Evolutionary conservation across 805 yeast genomes (phyloP).

Genomic region (Barnettozyma vustinii): DNA sequence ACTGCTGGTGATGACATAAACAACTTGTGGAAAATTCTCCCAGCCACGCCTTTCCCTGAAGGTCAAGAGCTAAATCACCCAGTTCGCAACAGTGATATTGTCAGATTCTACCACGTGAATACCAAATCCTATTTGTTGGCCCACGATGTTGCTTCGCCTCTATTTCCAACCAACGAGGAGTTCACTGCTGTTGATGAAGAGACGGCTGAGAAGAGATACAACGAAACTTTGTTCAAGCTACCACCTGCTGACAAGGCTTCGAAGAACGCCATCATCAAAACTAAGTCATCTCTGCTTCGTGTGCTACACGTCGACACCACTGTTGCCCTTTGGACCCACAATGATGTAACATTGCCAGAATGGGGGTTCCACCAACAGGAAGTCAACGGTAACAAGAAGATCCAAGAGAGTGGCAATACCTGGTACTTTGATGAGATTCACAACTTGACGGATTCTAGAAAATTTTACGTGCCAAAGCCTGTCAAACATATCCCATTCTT

Average conservation of each 20-base stretch:
- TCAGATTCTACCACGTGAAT: constrained; percentile 75
- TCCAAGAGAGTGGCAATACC: constrained; percentile 56
- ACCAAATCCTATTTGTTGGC: constrained; percentile 79
- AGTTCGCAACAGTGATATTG: constrained; percentile 63
- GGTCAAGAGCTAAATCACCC: constrained; percentile 37
- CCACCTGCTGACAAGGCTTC: constrained; percentile 53
- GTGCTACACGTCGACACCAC: constrained; percentile 79
- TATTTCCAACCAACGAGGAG: constrained; percentile 89
- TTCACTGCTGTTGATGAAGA: constrained; percentile 70
- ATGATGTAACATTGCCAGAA: constrained; percentile 79
- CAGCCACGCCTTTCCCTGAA: constrained; percentile 43
- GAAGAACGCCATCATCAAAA: constrained; percentile 48
- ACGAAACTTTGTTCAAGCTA: constrained; percentile 75
- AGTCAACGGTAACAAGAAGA: constrained; percentile 88
- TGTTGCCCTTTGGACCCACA: constrained; percentile 93
- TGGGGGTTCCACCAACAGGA: constrained; percentile 94
- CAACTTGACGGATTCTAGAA: constrained; percentile 59
- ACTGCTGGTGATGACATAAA: constrained; percentile 45
- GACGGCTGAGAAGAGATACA: constrained; percentile 47
- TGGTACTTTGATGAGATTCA: constrained; percentile 76
- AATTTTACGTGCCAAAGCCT: constrained; percentile 56
- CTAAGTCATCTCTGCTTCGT: constrained; percentile 65
- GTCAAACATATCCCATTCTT: constrained; percentile 66
- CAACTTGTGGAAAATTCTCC: constrained; percentile 84
- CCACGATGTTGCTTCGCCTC: constrained; percentile 96